Evolutionary conservation across 306 rosid species (phyloP).

Genomic region (Pyrus pyrifolia): DNA sequence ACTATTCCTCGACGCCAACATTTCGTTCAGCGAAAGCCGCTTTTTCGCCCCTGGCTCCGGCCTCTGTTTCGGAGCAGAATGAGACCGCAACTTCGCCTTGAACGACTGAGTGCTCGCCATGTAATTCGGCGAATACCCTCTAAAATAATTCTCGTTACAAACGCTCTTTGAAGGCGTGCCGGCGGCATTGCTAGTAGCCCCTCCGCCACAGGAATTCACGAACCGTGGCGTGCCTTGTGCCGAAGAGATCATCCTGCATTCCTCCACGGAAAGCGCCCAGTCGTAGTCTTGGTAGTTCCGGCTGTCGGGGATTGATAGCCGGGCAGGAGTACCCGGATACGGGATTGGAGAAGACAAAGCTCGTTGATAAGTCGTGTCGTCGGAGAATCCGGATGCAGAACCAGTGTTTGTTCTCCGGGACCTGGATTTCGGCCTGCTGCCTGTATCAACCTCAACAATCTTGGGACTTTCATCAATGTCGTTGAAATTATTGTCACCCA

Average conservation of each 20-base stretch:
- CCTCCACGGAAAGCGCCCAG: conserved; percentile 66
- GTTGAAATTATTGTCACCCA: conserved; percentile 25
- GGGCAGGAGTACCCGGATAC: conserved; percentile 24
- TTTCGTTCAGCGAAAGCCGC: conserved; percentile 58
- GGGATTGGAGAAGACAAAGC: conserved; percentile 48
- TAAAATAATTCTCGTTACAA: conserved; percentile 30
- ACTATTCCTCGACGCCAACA: conserved; percentile 67
- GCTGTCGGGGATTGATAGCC: conserved; percentile 37
- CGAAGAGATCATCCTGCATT: conserved; percentile 58
- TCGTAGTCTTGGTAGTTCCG: conserved; percentile 48
- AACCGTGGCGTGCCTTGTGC: conserved; percentile 89
- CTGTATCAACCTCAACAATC: conserved; percentile 80
- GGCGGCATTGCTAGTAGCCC: conserved; percentile 21
- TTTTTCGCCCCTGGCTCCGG: conserved; percentile 59
- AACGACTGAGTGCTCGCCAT: conserved; percentile 74
- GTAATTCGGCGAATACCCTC: conserved; percentile 53
- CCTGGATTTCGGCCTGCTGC: conserved; percentile 65
- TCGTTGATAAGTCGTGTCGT: conserved; percentile 43
- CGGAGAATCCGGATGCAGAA: conserved; percentile 53
- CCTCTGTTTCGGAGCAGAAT: conserved; percentile 87
- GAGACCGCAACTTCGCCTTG: conserved; percentile 80
- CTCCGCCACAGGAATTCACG: conserved; percentile 26
- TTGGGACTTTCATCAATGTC: conserved; percentile 59
- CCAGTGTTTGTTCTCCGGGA: conserved; percentile 59
- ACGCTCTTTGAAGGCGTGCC: conserved; percentile 58